Conservation (phyloP, 805 yeast species). For the Ogataea thermomethanolica region DNA sequence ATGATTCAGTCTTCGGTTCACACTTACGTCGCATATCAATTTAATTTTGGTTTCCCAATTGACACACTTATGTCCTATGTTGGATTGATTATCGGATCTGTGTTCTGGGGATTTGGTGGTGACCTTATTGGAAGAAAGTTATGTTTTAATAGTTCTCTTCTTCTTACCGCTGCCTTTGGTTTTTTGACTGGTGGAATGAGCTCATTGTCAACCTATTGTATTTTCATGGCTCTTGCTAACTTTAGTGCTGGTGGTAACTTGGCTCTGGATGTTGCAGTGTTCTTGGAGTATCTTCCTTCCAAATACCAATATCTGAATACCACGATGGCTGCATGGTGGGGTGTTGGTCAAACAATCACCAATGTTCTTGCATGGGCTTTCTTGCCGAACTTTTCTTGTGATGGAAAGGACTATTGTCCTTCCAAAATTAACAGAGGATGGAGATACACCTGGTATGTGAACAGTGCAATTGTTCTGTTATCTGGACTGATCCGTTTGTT, state of each 20-base stretch:
- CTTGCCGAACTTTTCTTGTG: constrained; percentile 39
- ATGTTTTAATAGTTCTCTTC: constrained; percentile 45
- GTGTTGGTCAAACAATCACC: constrained; percentile 56
- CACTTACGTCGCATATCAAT: constrained; percentile 38
- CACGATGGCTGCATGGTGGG: constrained; percentile 56
- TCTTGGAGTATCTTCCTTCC: constrained; percentile 47
- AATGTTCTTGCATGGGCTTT: constrained; percentile 54
- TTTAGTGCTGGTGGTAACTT: constrained; percentile 52
- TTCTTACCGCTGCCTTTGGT: constrained; percentile 43
- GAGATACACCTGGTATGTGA: constrained; percentile 54
- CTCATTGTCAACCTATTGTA: constrained; percentile 42
- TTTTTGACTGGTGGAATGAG: constrained; percentile 47
- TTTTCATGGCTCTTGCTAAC: constrained; percentile 39
- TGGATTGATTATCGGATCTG: constrained; percentile 47
- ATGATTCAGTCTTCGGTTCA: constrained; percentile 45
- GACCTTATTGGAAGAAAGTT: constrained; percentile 48
- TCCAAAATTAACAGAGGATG: constrained; percentile 53
- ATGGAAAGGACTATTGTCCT: constrained; percentile 46
- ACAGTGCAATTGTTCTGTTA: constrained; percentile 49
- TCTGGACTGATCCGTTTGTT: constrained; percentile 48
- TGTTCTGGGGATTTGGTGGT: constrained; percentile 51
- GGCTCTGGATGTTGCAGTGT: constrained; percentile 46
- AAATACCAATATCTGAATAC: constrained; percentile 47
- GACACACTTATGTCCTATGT: constrained; percentile 42
- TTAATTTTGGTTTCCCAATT: constrained; percentile 37